Conservation (phyloP, 129 eudicot genomes). For the Solidago caesia region DNA sequence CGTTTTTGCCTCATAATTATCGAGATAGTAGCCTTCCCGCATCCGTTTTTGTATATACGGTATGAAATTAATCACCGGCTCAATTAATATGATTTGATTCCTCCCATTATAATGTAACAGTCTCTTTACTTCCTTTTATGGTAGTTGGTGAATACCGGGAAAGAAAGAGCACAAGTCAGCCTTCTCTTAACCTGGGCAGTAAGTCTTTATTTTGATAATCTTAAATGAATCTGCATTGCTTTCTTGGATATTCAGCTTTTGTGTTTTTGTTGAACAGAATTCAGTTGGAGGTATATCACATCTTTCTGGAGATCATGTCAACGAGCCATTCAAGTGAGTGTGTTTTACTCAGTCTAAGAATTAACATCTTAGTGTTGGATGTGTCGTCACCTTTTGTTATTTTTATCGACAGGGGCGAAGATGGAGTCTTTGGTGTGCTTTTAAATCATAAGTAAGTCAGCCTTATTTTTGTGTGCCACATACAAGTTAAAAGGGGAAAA, state of each 20-base stretch:
- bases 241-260: slow-evolving; percentile 10
- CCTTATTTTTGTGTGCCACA: slow-evolving; percentile 18
- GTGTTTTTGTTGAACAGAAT: slow-evolving; percentile 48
- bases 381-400: background rate
- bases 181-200: slow-evolving; percentile 96
- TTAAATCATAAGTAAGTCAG: slow-evolving; percentile 88
- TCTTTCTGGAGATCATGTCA: slow-evolving; percentile 93
- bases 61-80: slow-evolving; percentile 24
- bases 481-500: background rate
- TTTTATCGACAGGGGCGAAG: slow-evolving; percentile 59
- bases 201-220: slow-evolving; percentile 32
- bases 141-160: slow-evolving; percentile 94
- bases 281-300: slow-evolving; percentile 94
- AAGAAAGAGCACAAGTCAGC: slow-evolving; percentile 98
- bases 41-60: slow-evolving; percentile 92
- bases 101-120: slow-evolving; percentile 2
- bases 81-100: background rate
- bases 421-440: slow-evolving; percentile 95
- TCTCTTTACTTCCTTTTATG: slow-evolving; percentile 23
- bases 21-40: slow-evolving; percentile 95
- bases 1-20: slow-evolving; percentile 94
- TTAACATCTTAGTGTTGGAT: background rate
- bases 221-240: background rate
- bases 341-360: background rate
- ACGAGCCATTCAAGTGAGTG: slow-evolving; percentile 86